Base-by-base conservation (phyloP, 2,329 filamentous ascomycete species). In the Exophiala spinifera region DNA sequence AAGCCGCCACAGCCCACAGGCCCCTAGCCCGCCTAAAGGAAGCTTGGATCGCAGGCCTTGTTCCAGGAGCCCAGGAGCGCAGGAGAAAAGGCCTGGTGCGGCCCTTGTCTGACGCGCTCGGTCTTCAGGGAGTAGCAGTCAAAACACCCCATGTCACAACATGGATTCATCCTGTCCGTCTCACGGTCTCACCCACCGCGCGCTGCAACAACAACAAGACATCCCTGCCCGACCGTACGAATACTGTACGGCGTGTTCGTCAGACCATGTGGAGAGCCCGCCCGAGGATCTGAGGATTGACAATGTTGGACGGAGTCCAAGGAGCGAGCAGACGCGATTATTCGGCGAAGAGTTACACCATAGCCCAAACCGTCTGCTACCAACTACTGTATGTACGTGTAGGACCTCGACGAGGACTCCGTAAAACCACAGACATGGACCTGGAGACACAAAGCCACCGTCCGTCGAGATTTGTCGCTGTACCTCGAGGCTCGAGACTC, bases 71-170 rank as follows among this genome's bases (percentile, higher is more conserved):
- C 23, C 23, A 25, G 23, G n/a, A n/a, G n/a, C n/a, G 34, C 13
- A 37, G 34, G 17, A 39, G 36, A 39, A 31, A 31, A 39, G 36
- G 36, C 17, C 36, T 15, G 36, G 36, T 39, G 36, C 17, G 40
- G 36, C 25, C 48, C 51, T 39, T 43, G 57, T 52, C 57, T 56
- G 53, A 60, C 57, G 53, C 51, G 57, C 54, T 48, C 23, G 55
- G 55, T 51, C 49, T 25, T 50, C 47, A 49, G 39, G 39, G 49
- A 50, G 36, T 37, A 56, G 33, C 49, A 55, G 50, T 45, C 48
- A 49, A 60, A 60, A 60, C 55, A 55, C 52, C 53, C 55, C 57
- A 60, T 60, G 57, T 60, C 57, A 60, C 57, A 60, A 57, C 57
- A 60, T 60, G 55, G 55, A 55, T 53, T 55, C 43, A 54, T 48